Conservation (phyloP, 2,329 filamentous ascomycete species). For the Scopulariopsis brevicaulis region DNA sequence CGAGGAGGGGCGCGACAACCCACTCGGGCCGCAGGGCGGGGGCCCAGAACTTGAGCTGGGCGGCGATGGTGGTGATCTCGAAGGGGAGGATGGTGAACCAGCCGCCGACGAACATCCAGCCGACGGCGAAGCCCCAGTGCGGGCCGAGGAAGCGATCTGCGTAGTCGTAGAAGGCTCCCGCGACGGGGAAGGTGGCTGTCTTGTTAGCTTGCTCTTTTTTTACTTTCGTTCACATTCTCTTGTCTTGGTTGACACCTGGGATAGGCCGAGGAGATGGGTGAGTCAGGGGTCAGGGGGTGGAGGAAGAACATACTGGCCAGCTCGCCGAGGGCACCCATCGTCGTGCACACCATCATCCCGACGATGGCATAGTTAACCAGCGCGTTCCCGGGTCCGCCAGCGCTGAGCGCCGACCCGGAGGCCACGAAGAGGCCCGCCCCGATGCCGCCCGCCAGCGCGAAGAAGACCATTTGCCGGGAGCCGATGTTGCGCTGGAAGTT, state of each 20-base stretch:
- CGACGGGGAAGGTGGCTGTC: constrained; percentile 18
- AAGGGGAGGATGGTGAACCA: constrained; percentile 23
- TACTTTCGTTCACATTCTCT: neutral
- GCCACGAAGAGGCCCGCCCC: constrained; percentile 23
- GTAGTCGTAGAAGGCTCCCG: constrained; percentile 26
- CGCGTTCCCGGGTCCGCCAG: constrained; percentile 18
- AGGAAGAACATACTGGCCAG: constrained; percentile 12
- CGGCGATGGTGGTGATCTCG: constrained; percentile 22
- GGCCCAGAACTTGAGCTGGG: constrained; percentile 18
- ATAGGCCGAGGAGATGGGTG: neutral
- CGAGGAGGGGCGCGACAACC: constrained; percentile 26
- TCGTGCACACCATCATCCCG: constrained; percentile 19
- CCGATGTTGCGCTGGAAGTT: constrained; percentile 15
- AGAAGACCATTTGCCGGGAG: constrained; percentile 21
- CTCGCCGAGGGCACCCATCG: constrained; percentile 16
- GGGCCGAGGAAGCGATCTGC: constrained; percentile 23
- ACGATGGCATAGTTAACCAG: constrained; percentile 19
- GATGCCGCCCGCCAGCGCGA: constrained; percentile 22
- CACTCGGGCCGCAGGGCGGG: constrained; percentile 10
- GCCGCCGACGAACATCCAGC: constrained; percentile 25
- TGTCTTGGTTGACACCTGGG: neutral
- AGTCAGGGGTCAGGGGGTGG: neutral
- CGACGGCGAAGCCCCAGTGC: constrained; percentile 26
- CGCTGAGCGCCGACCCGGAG: constrained; percentile 17
- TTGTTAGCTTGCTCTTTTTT: neutral